A percentile compares a stretch with the other conserved stretches of the same genome.
phyloP scores from a whole-genome alignment of 83 land plant genomes.

The Diphasiastrum complanatum region DNA sequence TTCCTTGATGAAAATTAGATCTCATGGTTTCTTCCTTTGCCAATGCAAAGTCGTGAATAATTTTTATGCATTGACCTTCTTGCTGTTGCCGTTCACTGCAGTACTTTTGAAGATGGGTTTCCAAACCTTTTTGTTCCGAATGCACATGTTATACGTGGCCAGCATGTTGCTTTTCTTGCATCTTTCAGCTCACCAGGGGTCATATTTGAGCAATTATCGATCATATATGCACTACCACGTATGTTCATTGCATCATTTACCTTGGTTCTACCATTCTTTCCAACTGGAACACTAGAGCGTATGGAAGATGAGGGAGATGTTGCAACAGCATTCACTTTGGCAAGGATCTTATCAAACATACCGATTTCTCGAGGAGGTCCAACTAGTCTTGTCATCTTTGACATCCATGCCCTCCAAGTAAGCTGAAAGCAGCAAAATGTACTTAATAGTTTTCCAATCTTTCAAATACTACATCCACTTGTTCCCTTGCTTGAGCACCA shows the following conservation, averaged over 20 bases:
- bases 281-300: slow-evolving; percentile 80
- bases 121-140: slow-evolving; percentile 78
- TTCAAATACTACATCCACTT: background rate
- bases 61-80: background rate
- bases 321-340: slow-evolving; percentile 83
- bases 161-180: slow-evolving; percentile 79
- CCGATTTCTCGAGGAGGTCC: slow-evolving; percentile 84
- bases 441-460: background rate
- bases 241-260: slow-evolving; percentile 72
- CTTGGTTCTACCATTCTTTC: slow-evolving; percentile 74
- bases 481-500: background rate
- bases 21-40: background rate
- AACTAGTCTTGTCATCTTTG: slow-evolving; percentile 75
- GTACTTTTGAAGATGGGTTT: slow-evolving; percentile 83
- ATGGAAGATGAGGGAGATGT: slow-evolving; percentile 91
- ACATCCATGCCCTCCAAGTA: slow-evolving; percentile 86
- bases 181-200: slow-evolving; percentile 82
- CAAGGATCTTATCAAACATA: slow-evolving; percentile 65
- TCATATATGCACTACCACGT: slow-evolving; percentile 61
- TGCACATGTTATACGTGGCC: slow-evolving; percentile 71
- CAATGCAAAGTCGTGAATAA: background rate
- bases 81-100: slow-evolving; percentile 11
- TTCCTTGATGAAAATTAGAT: no score
- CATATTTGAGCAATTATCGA: slow-evolving; percentile 82
- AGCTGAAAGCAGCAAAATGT: slow-evolving; percentile 1